Evolutionary conservation across 73 alveolate species (phyloP).

Genomic region (Urostyla sp.): DNA sequence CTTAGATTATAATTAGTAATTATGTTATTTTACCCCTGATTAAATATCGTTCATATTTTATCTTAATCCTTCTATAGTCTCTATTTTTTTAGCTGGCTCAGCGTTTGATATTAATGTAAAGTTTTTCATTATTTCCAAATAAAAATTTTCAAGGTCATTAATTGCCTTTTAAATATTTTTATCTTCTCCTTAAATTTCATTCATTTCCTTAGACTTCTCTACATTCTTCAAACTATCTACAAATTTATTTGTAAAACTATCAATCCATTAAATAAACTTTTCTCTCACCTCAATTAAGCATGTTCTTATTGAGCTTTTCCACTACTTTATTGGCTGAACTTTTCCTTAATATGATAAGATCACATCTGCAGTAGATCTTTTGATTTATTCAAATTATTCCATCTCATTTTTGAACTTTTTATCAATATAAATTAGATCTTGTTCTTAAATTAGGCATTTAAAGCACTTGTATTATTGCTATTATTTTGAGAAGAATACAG

Average conservation of each 20-base stretch:
- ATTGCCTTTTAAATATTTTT: neutral
- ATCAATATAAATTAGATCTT: constrained; percentile 37
- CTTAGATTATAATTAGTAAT: neutral
- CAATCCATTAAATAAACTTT: constrained; percentile 34
- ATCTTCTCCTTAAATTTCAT: constrained; percentile 34
- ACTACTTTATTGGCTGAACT: constrained; percentile 22
- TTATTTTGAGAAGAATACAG: constrained; percentile 45
- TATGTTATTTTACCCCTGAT: constrained; percentile 12
- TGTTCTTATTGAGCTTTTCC: constrained; percentile 34
- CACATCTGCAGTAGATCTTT: constrained; percentile 31
- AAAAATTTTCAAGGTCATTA: constrained; percentile 25
- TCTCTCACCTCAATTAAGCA: constrained; percentile 22
- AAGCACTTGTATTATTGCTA: constrained; percentile 38
- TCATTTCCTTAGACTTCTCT: constrained; percentile 20
- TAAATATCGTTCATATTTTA: constrained; percentile 1
- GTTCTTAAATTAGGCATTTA: constrained; percentile 21
- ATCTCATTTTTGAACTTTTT: constrained; percentile 39
- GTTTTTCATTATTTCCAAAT: constrained; percentile 7
- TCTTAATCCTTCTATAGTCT: constrained; percentile 1
- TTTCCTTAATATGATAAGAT: neutral
- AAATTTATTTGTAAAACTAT: constrained; percentile 23
- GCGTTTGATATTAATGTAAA: constrained; percentile 29
- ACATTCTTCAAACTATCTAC: constrained; percentile 16
- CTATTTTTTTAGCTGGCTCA: constrained; percentile 1
- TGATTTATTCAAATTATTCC: constrained; percentile 56